These are phyloP conservation scores for Melampsora americana DNA, from an alignment of 1,284 basidiomycete species.

Conservation along the genomic window DNA sequence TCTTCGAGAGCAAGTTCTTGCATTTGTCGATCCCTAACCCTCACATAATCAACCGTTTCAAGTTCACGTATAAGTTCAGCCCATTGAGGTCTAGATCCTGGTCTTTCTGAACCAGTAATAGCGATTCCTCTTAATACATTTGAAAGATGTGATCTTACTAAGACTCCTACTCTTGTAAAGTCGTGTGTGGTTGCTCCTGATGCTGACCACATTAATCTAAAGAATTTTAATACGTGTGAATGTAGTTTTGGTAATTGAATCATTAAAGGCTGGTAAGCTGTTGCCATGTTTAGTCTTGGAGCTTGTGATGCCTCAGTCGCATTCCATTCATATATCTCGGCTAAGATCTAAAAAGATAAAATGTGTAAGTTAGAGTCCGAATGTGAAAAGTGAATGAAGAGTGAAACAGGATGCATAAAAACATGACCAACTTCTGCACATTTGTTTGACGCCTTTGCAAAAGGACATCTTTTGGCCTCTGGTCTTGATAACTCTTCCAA, in stretches of 20 bases:
- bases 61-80: constrained; percentile 82
- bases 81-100: constrained; percentile 63
- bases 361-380: background rate
- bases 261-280: constrained; percentile 80
- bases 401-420: constrained; percentile 72
- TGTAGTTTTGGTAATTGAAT: constrained; percentile 82
- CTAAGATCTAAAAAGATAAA: constrained; percentile 25
- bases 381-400: constrained; percentile 20
- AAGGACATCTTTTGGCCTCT: constrained; percentile 73
- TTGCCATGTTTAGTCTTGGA: constrained; percentile 1
- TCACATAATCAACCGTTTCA: constrained; percentile 76
- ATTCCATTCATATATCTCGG: constrained; percentile 43
- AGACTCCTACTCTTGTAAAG: constrained; percentile 73
- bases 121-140: constrained; percentile 46
- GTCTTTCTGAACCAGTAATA: constrained; percentile 12
- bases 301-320: constrained; percentile 26
- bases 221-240: constrained; percentile 76
- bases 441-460: constrained; percentile 79
- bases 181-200: constrained; percentile 75
- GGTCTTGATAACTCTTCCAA: constrained; percentile 79
- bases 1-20: constrained; percentile 87
- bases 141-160: constrained; percentile 73
- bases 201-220: constrained; percentile 91
- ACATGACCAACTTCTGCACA: constrained; percentile 75
- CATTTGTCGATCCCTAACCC: constrained; percentile 87